Evolutionary conservation across 1,284 basidiomycete species (phyloP), one percentile per base, ranked within the genome.

Genomic region (Termitomyces sp.): DNA sequence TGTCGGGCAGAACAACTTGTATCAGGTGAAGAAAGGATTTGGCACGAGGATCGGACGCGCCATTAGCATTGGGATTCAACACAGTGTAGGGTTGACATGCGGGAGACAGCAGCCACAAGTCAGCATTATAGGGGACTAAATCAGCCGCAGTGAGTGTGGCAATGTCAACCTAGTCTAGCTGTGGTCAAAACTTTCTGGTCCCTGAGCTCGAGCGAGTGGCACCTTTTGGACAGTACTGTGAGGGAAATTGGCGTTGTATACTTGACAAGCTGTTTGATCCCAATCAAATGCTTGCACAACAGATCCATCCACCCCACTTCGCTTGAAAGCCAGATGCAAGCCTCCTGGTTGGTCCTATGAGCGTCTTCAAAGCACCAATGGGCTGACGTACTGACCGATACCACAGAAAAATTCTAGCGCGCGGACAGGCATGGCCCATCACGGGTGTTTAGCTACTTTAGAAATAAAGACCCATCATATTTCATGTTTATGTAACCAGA

Each of bases 21-120:
- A 89, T 72, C 24, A 91, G 75, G 66, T 87, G 81, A 26, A 89
- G 72, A 66, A 90, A 91, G 0, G 86, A 88, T 60, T 77, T 75
- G 8, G 88, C 88, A n/a, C 88, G 78, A 4, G 88, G 84, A 69
- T 91, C 88, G 21, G 70, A 69, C 8, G 76, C 78, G 5, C 85
- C 88, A 71, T 83, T 84, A 8, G 86, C 83, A 21, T 75, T 72
- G 2, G 86, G 82, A 63, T 89, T 90, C 52, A 91, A 72, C 1
- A 89, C 79, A 0, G 88, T 90, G 62, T 90, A 91, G 0, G 88
- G 88, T 63, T 90, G 88, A 64, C 89, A 91, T 8, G 88, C 82
- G 4, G 88, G 88, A 0, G 88, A 90, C 39, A 90, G 67, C 24
- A 90, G 75, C 87, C 88, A 90, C 5, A 88, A 63, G 58, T 82